phyloP scores from a whole-genome alignment of 495 filamentous ascomycete species.

The Aspergillus diversus region DNA sequence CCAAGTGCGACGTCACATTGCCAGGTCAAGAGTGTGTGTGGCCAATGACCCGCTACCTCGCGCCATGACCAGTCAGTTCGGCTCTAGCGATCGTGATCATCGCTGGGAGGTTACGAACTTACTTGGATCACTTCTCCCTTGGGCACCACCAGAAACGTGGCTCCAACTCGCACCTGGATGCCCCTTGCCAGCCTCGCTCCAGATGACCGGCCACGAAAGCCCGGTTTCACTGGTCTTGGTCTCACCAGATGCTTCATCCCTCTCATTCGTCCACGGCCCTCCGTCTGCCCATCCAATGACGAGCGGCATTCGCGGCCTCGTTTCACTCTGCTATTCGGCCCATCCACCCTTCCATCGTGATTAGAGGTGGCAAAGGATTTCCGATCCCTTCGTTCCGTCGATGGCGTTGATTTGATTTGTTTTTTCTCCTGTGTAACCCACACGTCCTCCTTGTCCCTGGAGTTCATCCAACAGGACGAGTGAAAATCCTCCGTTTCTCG shows the following conservation, averaged over 20 bases:
- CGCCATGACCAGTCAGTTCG: not conserved
- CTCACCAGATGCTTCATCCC: not conserved
- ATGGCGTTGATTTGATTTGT: constrained; percentile 4
- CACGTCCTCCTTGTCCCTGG: not conserved
- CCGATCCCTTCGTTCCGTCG: constrained; percentile 2
- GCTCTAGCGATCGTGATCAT: not conserved
- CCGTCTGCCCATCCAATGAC: constrained; percentile 11
- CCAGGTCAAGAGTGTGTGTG: constrained; percentile 10
- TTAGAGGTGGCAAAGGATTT: not conserved
- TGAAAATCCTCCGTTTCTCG: not conserved
- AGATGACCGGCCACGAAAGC: not conserved
- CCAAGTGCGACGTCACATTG: constrained; percentile 22
- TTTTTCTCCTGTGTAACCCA: not conserved
- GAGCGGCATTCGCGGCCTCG: not conserved
- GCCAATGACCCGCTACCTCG: constrained; percentile 2
- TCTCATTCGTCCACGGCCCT: constrained; percentile 18
- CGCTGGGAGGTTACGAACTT: too few relatives aligned
- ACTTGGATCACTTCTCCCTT: not conserved
- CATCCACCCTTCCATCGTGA: not conserved
- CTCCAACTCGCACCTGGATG: constrained; percentile 12
- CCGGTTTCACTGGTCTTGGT: not conserved
- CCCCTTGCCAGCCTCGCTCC: constrained; percentile 10
- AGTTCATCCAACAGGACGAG: not conserved
- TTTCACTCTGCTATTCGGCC: not conserved
- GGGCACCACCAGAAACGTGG: constrained; percentile 16